A percentile compares a stretch with the other conserved stretches of the same genome.
Evolutionary conservation across 371 early-diverging fungal species (phyloP).

Genomic region (Aphelidium insulamus): DNA sequence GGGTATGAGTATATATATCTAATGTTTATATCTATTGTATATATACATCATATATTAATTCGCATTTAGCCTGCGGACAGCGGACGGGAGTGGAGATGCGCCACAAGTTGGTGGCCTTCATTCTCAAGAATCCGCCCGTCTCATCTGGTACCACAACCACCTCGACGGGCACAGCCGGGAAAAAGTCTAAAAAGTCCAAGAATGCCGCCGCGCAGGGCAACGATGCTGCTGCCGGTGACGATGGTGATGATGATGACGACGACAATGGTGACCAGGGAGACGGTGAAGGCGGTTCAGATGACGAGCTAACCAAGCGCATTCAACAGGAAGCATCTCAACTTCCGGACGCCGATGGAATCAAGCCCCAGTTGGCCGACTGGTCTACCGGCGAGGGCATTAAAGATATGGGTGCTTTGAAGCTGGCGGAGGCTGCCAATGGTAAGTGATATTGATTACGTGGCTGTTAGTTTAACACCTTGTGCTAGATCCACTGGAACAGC

Average conservation of each 20-base stretch:
- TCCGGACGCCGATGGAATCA: constrained; percentile 17
- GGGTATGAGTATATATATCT: constrained; percentile 1
- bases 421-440: too few species aligned
- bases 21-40: constrained; percentile 1
- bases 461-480: too few species aligned
- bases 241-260: constrained; percentile 9
- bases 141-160: too few species aligned
- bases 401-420: too few species aligned
- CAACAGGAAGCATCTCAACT: constrained; percentile 40
- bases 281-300: constrained; percentile 23
- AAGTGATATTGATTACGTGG: too few species aligned
- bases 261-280: too few species aligned
- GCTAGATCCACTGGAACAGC: constrained; percentile 14
- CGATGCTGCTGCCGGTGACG: constrained; percentile 14
- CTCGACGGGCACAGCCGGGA: constrained; percentile 10
- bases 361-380: constrained; percentile 55
- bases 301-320: constrained; percentile 46
- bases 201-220: constrained; percentile 19
- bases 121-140: constrained; percentile 79
- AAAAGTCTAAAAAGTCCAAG: constrained; percentile 42
- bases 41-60: constrained; percentile 32
- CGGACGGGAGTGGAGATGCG: constrained; percentile 61
- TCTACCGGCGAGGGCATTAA: constrained; percentile 41
- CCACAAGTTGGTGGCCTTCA: constrained; percentile 71
- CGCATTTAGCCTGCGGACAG: constrained; percentile 93